Evolutionary conservation across 148 eudicot genomes (phyloP), one percentile per base, ranked within the genome.

Genomic region (Spergularia bocconei): DNA sequence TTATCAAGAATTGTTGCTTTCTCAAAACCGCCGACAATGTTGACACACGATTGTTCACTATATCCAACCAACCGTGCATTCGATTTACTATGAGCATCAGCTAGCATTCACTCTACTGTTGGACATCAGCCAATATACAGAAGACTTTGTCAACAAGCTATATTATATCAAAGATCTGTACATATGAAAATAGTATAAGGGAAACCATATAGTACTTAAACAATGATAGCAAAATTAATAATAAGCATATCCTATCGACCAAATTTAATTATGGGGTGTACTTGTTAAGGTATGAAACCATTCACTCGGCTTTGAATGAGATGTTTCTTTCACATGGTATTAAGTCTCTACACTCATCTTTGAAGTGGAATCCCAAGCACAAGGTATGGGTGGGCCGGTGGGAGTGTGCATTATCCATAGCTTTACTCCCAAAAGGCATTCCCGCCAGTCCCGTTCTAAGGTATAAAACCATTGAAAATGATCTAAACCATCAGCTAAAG

Each of bases 1-100:
- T 88, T 76, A 87, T 44, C 73, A 94, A 82, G 79, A 88, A 85
- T 55, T 82, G 75, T 65, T 86, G 91, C 78, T 93, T 87, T 73
- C 96, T 94, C 48, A 79, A 68, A 59, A 87, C 75, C 57, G 88
- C 72, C 65, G 87, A 81, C 19, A 72, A 80, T 65, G 78, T 80
- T 70, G 80, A 77, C 82, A 84, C 82, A 14, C 70, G 62, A 68
- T 62, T 53, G 58, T 53, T 72, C 13, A 76, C 62, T 61, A 68
- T 53, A 54, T 82, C 71, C 79, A 84, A 68, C 64, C 78, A 23
- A 65, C 79, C 60, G 75, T 75, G 76, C 87, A 85, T 77, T 79
- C 79, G 80, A 84, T 84, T 70, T 55, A 67, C 25, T 63, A 79
- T 76, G 6, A 81, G 83, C 80, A 84, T 81, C 80, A 82, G 79